Evolutionary conservation across 495 filamentous ascomycete species (phyloP), one percentile per base, ranked within the genome.

Genomic region (Podospora bellae-mahoneyi): DNA sequence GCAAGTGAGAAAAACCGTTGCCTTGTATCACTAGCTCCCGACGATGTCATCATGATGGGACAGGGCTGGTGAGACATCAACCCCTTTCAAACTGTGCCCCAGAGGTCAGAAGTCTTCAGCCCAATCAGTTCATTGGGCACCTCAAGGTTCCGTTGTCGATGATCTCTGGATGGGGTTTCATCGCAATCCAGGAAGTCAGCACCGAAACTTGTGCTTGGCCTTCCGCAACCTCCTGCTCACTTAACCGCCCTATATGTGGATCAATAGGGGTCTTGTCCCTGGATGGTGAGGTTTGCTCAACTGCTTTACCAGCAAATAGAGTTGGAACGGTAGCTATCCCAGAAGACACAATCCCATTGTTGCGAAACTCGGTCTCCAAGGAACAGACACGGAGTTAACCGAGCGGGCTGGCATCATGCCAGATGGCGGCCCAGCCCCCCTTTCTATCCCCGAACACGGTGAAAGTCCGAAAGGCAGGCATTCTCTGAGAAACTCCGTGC

Each of bases 111-210:
- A 32, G 27, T 28, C 61, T 32, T 20, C 27, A 61, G 32, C 15
- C 27, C 61, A 48, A 39, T 63, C 30, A 48, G 18, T 39, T 28
- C 7, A 19, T 26, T 0, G 61, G 60, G n/a, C 9, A 30, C 60
- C 5, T 32, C 60, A 34, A 32, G 60, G 16, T 39, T 26, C 60
- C 23, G 27, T 32, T 62, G 23, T n/a, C 27, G 19, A 32, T n/a
- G 23, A 62, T 27, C 27, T 20, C 30, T 63, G 61, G 61, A 18
- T n/a, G 13, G 61, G 10, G 61, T 63, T 63, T 63, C 61, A 63
- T 63, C 28, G 18, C 18, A 32, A 61, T 61, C 61, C 61, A 63
- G 30, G 61, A 39, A 16, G 13, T n/a, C 61, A 32, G 20, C 20
- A 48, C n/a, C 3, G 18, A 53, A 44, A 63, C 59, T 61, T 23